Conservation (phyloP, 208 protist genomes). For the Acanthamoeba castellanii region DNA sequence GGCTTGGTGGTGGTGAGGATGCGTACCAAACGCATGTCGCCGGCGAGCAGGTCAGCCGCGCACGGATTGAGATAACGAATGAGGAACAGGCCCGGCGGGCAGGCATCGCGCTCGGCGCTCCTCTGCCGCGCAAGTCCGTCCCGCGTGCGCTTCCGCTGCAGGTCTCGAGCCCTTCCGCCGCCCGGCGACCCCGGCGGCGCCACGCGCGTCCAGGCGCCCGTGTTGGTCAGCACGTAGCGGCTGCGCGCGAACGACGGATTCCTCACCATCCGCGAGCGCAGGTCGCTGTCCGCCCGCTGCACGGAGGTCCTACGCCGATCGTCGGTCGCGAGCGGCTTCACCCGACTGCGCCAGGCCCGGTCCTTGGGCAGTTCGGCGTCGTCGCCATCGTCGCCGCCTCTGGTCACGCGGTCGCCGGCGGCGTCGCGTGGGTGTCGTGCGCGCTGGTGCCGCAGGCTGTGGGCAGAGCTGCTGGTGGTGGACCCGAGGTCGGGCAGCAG, state of each 20-base stretch:
- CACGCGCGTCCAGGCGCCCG: not conserved
- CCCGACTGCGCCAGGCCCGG: not conserved
- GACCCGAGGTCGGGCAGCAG: not conserved
- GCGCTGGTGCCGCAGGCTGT: not conserved
- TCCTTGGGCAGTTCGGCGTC: not conserved
- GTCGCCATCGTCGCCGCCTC: not conserved
- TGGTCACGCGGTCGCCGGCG: not conserved
- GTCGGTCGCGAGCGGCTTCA: not conserved
- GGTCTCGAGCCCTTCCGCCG: not conserved
- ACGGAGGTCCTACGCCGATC: not conserved
- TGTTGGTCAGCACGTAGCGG: constrained; percentile 52
- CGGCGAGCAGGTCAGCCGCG: not conserved
- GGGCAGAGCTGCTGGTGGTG: not conserved
- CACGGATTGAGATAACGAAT: constrained; percentile 20
- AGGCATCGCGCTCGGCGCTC: not conserved
- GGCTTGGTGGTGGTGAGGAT: not conserved
- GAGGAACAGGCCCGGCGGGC: constrained; percentile 22
- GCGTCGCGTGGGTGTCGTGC: not conserved
- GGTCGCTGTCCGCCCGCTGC: not conserved
- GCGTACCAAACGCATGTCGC: constrained; percentile 13
- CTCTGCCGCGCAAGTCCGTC: not conserved
- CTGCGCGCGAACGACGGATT: constrained; percentile 50
- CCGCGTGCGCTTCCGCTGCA: not conserved
- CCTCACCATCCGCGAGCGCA: not conserved
- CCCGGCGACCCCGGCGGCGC: not conserved